Base-by-base conservation (phyloP, 495 filamentous ascomycete species). In the Hypomontagnella monticulosa region DNA sequence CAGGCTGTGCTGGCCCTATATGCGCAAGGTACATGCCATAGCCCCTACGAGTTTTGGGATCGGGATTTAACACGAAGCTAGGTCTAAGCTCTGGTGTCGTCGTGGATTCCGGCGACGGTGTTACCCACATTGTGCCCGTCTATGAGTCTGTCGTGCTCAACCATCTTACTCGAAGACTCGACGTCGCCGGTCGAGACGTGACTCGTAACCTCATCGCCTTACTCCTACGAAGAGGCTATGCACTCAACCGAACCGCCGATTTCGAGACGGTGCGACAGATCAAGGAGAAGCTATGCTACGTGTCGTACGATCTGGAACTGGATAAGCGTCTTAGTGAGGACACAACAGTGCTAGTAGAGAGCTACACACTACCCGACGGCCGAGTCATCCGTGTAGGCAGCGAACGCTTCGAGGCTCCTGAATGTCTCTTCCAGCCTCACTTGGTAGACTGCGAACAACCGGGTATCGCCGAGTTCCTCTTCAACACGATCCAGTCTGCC, bases 271-370 rank as follows among this genome's bases (percentile, higher is more conserved):
- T 98, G 38, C 92, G 95, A 42, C 94, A 97, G 77, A 97, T 99
- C 79, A 99, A 99, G 81, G 95, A 99, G 83, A 98, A 97, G 87
- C 89, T 99, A 33, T 97, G 94, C 83, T 99, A 99, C 78, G 93
- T 99, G 58, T 97, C 93, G 3, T 99, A 98, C 81, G 96, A 99
- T 76, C 85, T 99, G 53, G 92, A 95, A 79, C 84, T 98, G 42
- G 95, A 99, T 84, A 91, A 98, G 78, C 87, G 91, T 68, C 88
- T 99, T 43, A 93, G 90, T 64, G 95, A 99, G 79, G 96, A 99
- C 71, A 99, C 95, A 14, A 99, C 95, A 8, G 93, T 97, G 11
- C 81, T 99, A 43, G 95, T 99, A 11, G 95, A 99, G 76, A 94
- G 89, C 70, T 99, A 98, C 80, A 99, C 95, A 3, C 82, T 99